phyloP scores from a whole-genome alignment of 495 filamentous ascomycete species.

The Poronia punctata region DNA sequence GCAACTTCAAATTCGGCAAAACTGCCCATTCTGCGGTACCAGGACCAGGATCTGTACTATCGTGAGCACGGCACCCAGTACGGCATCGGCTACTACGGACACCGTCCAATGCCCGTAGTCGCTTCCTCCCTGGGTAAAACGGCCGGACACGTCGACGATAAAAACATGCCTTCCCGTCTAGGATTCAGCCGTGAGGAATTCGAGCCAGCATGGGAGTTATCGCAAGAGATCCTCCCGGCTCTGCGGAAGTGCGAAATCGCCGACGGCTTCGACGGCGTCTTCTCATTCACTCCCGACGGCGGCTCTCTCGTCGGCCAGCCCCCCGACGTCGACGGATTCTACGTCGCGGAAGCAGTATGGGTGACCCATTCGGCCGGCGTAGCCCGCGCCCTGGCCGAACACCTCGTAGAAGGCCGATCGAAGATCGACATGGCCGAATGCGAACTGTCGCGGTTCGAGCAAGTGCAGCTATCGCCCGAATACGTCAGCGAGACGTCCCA shows the following conservation, averaged over 20 bases:
- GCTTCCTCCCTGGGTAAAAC: conserved; percentile 37
- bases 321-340: conserved; percentile 44
- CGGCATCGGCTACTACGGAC: conserved; percentile 49
- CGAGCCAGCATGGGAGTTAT: conserved; percentile 40
- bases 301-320: conserved; percentile 42
- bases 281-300: conserved; percentile 49
- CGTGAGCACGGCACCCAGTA: conserved; percentile 46
- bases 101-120: conserved; percentile 43
- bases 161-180: conserved; percentile 46
- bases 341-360: conserved; percentile 49
- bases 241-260: conserved; percentile 34
- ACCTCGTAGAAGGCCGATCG: conserved; percentile 40
- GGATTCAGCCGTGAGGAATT: conserved; percentile 45
- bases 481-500: conserved; percentile 42
- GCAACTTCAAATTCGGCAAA: conserved; percentile 18
- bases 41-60: conserved; percentile 49
- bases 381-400: conserved; percentile 41
- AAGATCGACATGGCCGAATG: conserved; percentile 42
- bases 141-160: conserved; percentile 37
- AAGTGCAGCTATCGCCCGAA: conserved; percentile 34
- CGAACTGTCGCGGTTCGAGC: conserved; percentile 45
- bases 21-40: conserved; percentile 43
- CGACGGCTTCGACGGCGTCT: conserved; percentile 48
- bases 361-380: conserved; percentile 50
- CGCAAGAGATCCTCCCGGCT: conserved; percentile 36